Evolutionary conservation across 2,329 filamentous ascomycete species (phyloP).

Genomic region (Colletotrichum chlorophyti): DNA sequence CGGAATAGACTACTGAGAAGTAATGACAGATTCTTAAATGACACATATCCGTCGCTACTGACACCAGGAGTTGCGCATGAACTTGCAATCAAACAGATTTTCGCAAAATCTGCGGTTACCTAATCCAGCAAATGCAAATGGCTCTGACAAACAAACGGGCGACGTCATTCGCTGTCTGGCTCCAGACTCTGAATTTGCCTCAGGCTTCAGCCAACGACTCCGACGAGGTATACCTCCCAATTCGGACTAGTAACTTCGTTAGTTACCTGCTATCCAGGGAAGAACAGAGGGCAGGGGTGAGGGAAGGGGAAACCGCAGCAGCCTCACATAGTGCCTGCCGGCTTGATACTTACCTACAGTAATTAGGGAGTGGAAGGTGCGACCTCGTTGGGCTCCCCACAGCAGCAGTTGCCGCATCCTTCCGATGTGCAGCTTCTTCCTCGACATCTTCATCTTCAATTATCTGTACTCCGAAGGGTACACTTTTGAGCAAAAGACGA

Average conservation of each 20-base stretch:
- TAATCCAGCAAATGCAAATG: background rate
- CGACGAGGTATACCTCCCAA: background rate
- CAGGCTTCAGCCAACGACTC: conserved; percentile 27
- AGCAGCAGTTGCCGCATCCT: conserved; percentile 29
- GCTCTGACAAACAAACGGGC: background rate
- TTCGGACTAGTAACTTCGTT: conserved; percentile 21
- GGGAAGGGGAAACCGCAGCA: background rate
- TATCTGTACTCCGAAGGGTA: no score
- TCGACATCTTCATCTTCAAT: conserved; percentile 7
- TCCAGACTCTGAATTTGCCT: conserved; percentile 17
- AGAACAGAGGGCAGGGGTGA: conserved; percentile 5
- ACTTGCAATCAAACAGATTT: conserved; percentile 4
- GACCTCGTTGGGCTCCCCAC: conserved; percentile 5
- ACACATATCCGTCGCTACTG: background rate
- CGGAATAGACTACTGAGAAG: no score
- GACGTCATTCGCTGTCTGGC: conserved; percentile 20
- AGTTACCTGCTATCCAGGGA: background rate
- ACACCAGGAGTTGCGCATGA: conserved; percentile 7
- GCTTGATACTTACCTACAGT: background rate
- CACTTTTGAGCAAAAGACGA: no score
- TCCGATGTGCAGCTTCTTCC: conserved; percentile 25
- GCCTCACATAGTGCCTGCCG: no score
- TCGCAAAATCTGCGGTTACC: background rate
- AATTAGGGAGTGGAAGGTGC: conserved; percentile 2
- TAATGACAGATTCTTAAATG: no score